These are phyloP conservation scores for Termitomyces sp. DNA, from an alignment of 768 basidiomycete genomes.

Conservation along the genomic window DNA sequence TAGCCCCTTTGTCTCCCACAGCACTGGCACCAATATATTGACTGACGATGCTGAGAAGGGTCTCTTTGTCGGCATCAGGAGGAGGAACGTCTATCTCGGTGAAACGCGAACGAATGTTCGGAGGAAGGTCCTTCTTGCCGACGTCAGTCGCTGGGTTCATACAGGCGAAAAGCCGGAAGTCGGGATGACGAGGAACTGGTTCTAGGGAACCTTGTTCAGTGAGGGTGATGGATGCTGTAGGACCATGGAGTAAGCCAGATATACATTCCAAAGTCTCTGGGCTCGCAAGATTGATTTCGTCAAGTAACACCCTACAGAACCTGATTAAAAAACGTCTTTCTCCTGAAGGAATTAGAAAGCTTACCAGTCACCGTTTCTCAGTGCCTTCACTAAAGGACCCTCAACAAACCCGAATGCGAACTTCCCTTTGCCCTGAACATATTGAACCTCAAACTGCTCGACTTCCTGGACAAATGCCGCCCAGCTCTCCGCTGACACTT, in stretches of 20 bases:
- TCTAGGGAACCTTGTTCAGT: conserved; percentile 92
- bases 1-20: conserved; percentile 79
- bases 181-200: conserved; percentile 85
- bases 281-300: conserved; percentile 94
- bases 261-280: conserved; percentile 94
- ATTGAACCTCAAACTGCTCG: conserved; percentile 81
- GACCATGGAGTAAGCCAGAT: conserved; percentile 80
- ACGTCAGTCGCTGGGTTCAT: conserved; percentile 99
- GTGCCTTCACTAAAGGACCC: conserved; percentile 89
- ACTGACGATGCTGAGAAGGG: conserved; percentile 78
- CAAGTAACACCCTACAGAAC: conserved; percentile 77
- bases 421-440: conserved; percentile 84
- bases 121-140: conserved; percentile 95
- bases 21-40: conserved; percentile 87
- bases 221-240: conserved; percentile 85
- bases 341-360: conserved; percentile 22
- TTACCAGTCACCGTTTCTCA: conserved; percentile 88
- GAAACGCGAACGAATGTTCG: conserved; percentile 86
- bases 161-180: conserved; percentile 96
- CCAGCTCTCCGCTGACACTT: conserved; percentile 17
- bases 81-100: conserved; percentile 96
- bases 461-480: conserved; percentile 40
- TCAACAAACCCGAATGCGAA: conserved; percentile 95
- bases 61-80: conserved; percentile 90
- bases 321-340: not conserved